Percentiles rank a stretch among this genome's conserved stretches.
Conservation (phyloP, 2,329 filamentous ascomycete species). For the Xenosphaeropsis pyriputrescens region DNA sequence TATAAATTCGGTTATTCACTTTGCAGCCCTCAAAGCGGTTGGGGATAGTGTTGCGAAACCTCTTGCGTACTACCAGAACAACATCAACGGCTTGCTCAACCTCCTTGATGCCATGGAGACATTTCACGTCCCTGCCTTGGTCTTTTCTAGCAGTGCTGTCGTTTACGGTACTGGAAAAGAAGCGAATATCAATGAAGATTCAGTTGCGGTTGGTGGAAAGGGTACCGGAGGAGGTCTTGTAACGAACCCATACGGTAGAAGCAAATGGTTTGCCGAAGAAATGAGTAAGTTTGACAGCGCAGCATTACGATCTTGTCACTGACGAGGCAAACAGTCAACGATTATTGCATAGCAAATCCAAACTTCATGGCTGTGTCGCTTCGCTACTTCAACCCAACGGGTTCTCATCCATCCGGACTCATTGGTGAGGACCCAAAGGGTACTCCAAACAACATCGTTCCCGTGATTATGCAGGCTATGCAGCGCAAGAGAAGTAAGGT, state of each 20-base stretch:
- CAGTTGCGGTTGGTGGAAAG: conserved; percentile 26
- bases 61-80: conserved; percentile 52
- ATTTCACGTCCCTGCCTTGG: conserved; percentile 47
- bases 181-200: conserved; percentile 9
- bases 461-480: conserved; percentile 46
- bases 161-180: conserved; percentile 38
- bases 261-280: conserved; percentile 54
- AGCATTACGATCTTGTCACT: too few species aligned
- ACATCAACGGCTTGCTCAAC: conserved; percentile 47
- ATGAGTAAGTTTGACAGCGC: conserved; percentile 21
- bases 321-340: conserved; percentile 24
- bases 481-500: conserved; percentile 35
- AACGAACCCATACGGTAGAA: conserved; percentile 50
- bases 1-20: conserved; percentile 41
- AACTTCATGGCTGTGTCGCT: conserved; percentile 48
- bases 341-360: conserved; percentile 42
- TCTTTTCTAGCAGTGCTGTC: conserved; percentile 54
- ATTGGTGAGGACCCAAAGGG: conserved; percentile 49
- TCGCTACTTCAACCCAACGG: conserved; percentile 55
- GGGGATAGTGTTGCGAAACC: conserved; percentile 43
- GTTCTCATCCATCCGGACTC: conserved; percentile 47
- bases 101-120: conserved; percentile 40
- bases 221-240: conserved; percentile 25
- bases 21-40: conserved; percentile 44
- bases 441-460: conserved; percentile 48